Evolutionary conservation across 768 basidiomycete genomes (phyloP).

Genomic region (Chalciporus chontae): DNA sequence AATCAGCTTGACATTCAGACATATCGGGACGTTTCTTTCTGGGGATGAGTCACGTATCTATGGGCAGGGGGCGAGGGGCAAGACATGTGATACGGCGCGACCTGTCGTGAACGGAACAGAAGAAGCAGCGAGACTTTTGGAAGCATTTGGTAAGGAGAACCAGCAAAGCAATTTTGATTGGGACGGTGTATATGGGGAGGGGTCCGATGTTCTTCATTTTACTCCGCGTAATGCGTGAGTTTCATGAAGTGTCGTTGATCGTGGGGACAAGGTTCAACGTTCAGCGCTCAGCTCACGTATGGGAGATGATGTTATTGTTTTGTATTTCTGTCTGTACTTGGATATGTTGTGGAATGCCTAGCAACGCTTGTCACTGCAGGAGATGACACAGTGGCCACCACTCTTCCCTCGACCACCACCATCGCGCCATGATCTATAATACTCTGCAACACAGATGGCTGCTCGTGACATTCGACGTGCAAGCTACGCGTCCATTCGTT

Average conservation of each 20-base stretch:
- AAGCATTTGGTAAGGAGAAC: slow-evolving; percentile 74
- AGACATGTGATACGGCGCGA: slow-evolving; percentile 51
- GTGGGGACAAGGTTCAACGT: slow-evolving; percentile 8
- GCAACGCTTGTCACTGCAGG: slow-evolving; percentile 18
- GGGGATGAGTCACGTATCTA: slow-evolving; percentile 51
- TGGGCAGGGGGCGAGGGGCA: slow-evolving; percentile 70
- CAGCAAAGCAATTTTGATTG: slow-evolving; percentile 68
- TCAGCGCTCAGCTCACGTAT: slow-evolving; percentile 24
- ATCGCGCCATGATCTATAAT: no score
- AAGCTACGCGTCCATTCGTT: not conserved
- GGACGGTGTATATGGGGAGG: slow-evolving; percentile 60
- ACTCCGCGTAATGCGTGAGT: slow-evolving; percentile 17
- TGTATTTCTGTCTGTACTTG: slow-evolving; percentile 7
- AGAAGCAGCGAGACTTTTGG: slow-evolving; percentile 48
- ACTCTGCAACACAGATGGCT: slow-evolving; percentile 14
- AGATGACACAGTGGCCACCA: not conserved
- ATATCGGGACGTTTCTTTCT: slow-evolving; percentile 73
- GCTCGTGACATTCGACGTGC: not conserved
- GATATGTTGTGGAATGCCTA: slow-evolving; percentile 17
- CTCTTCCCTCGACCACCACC: slow-evolving; percentile 2
- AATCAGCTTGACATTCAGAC: slow-evolving; percentile 77
- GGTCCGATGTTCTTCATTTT: slow-evolving; percentile 69
- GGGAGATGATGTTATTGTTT: slow-evolving; percentile 22
- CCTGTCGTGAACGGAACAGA: slow-evolving; percentile 50
- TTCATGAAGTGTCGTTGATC: slow-evolving; percentile 3